Evolutionary conservation across 441 rosid genomes (phyloP).

Genomic region (Adansonia madagascariensis): DNA sequence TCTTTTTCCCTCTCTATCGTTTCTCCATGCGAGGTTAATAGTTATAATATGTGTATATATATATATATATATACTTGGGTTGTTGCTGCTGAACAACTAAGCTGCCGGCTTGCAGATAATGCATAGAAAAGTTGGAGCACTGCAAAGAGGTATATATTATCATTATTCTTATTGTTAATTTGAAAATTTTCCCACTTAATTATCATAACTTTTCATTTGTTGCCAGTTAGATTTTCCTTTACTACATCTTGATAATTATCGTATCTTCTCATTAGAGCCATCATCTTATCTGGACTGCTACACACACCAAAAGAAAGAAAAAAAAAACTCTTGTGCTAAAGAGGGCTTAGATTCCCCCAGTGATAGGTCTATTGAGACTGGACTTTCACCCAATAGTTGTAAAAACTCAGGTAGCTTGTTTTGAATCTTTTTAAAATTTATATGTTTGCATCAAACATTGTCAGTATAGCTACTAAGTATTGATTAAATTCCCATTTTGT

Average conservation of each 20-base stretch:
- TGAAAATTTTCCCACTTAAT: constrained; percentile 4
- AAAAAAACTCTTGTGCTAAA: constrained; percentile 28
- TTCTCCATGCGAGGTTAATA: constrained; percentile 51
- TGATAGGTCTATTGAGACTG: constrained; percentile 15
- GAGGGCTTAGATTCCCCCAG: constrained; percentile 28
- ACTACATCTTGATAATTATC: constrained; percentile 33
- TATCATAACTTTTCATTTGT: constrained; percentile 14
- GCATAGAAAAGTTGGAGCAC: constrained; percentile 63
- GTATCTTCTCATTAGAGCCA: constrained; percentile 35
- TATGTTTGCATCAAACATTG: constrained; percentile 26
- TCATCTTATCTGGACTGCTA: constrained; percentile 40
- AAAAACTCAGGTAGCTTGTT: background rate
- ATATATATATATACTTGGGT: constrained; percentile 12
- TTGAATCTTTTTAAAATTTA: constrained; percentile 7
- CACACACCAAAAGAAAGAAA: constrained; percentile 22
- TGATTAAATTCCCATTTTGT: background rate
- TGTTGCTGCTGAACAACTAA: constrained; percentile 41
- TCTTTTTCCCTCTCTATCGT: constrained; percentile 34
- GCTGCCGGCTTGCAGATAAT: constrained; percentile 55
- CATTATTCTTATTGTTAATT: constrained; percentile 50
- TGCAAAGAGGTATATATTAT: constrained; percentile 59
- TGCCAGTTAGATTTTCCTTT: constrained; percentile 17
- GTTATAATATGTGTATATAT: background rate
- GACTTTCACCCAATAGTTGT: constrained; percentile 5
- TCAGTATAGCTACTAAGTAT: background rate